Base-by-base conservation (phyloP, 2,329 filamentous ascomycete genomes). In the Aaosphaeria arxii region DNA sequence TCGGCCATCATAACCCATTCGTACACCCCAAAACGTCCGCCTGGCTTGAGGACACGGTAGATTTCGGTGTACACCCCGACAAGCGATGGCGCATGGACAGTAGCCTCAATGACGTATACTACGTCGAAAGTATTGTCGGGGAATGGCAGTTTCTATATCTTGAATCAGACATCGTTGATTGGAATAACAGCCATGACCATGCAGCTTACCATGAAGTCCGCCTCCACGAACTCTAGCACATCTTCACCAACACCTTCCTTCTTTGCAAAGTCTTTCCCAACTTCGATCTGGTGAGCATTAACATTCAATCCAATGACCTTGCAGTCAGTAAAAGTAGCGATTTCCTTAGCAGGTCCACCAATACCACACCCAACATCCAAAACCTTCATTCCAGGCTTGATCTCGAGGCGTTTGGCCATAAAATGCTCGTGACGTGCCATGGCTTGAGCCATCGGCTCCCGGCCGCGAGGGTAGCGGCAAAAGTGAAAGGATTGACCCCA, bases 401-500 rank as follows among this genome's bases (percentile, higher is more conserved):
- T 84, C 52, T 85, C 84, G 66, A 95, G 92, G 67, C 82, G 81
- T 71, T 89, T 83, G 31, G 91, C 91, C 30, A 96, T 85, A 76
- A 95, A 96, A 77, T 96, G 91, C 76, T 96, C 91, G 67, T 96
- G 91, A 43, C 91, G 86, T 53, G 90, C 88, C 70, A 95, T 90
- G 47, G 90, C 90, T 74, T 92, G 87, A 70, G 82, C 77, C 76
- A 96, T 95, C 44, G 83, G 77, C 75, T 96, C 91, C 5, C 28
- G 28, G 63, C 87, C 86, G 56, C 83, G 75, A 47, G 88, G 86
- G 73, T 91, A 96, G 52, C 91, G 88, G 76, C 89, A 94, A 80
- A 96, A 96, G 74, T 96, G 91, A 80, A 96, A 96, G 38, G 86
- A 91, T 63, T 89, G 84, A 52, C 88, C 88, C 91, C 91, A 96